Percentiles rank a stretch among this genome's conserved stretches.
phyloP scores from a whole-genome alignment of 495 filamentous ascomycete genomes.

The Lepidopterella palustris region DNA sequence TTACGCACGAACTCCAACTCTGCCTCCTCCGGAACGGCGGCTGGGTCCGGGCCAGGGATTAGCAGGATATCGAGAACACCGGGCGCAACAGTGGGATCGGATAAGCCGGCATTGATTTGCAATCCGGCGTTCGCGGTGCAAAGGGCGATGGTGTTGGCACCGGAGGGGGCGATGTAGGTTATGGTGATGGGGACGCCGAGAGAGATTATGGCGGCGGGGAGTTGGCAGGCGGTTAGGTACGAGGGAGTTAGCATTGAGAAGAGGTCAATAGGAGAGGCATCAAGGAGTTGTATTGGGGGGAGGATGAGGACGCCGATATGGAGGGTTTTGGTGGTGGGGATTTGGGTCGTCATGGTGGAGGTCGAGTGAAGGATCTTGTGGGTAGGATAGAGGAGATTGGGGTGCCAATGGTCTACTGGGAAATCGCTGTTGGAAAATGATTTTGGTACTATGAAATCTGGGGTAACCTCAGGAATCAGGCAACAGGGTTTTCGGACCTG shows the following conservation, averaged over 20 bases:
- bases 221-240: constrained; percentile 22
- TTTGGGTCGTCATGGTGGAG: constrained; percentile 3
- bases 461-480: not conserved
- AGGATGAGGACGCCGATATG: constrained; percentile 28
- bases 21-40: constrained; percentile 3
- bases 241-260: constrained; percentile 19
- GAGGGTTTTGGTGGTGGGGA: not conserved
- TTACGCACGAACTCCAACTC: constrained; percentile 15
- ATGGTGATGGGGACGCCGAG: constrained; percentile 18
- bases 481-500: not conserved
- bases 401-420: too few relatives aligned
- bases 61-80: constrained; percentile 23
- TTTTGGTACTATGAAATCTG: too few relatives aligned
- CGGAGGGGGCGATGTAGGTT: constrained; percentile 11
- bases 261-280: constrained; percentile 27
- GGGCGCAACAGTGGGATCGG: constrained; percentile 13
- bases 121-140: constrained; percentile 12
- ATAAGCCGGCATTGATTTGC: constrained; percentile 9
- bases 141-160: not conserved
- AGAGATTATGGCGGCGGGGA: constrained; percentile 17
- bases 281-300: constrained; percentile 26
- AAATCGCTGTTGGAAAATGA: too few relatives aligned
- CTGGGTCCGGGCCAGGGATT: constrained; percentile 22
- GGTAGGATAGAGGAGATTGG: too few relatives aligned
- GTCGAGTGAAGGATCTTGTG: too few relatives aligned